These are phyloP conservation scores for Aphanomyces cochlioides DNA, from an alignment of 352 stramenopile genomes.

Conservation along the genomic window DNA sequence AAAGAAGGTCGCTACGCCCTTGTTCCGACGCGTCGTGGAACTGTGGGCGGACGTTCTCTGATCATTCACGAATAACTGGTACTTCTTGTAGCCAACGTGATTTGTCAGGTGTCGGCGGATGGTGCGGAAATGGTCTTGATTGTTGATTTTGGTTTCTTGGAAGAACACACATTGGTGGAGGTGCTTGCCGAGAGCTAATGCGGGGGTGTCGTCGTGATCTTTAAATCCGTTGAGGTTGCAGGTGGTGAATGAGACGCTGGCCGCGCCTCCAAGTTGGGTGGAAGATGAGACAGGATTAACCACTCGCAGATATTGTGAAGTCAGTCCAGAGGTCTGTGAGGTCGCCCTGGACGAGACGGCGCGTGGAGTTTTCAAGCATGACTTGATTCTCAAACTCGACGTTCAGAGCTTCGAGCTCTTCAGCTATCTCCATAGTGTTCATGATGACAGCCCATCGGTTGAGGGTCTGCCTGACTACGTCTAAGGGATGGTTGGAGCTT, in stretches of 20 bases:
- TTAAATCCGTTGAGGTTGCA: slow-evolving; percentile 25
- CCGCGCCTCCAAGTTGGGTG: too few species aligned
- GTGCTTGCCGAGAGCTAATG: neutral
- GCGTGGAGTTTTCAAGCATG: too few species aligned
- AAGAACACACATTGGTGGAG: slow-evolving; percentile 11
- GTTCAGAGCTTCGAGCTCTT: too few species aligned
- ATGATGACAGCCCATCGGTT: too few species aligned
- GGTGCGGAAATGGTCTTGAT: slow-evolving; percentile 2
- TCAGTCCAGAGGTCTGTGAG: too few species aligned
- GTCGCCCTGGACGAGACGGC: too few species aligned
- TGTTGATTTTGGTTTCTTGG: slow-evolving; percentile 26
- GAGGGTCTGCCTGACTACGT: too few species aligned
- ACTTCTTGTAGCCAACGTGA: neutral
- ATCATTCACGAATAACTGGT: slow-evolving; percentile 15
- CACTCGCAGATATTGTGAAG: too few species aligned
- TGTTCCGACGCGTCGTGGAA: neutral
- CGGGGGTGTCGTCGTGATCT: neutral
- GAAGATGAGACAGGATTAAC: too few species aligned
- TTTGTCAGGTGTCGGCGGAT: slow-evolving; percentile 22
- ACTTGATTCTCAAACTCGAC: too few species aligned
- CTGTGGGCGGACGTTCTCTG: neutral
- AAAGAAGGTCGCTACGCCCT: slow-evolving; percentile 1
- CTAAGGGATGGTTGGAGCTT: too few species aligned
- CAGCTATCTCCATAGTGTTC: too few species aligned
- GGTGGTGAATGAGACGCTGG: neutral